phyloP scores from a whole-genome alignment of 306 rosid species.

The Dryas alaskensis region DNA sequence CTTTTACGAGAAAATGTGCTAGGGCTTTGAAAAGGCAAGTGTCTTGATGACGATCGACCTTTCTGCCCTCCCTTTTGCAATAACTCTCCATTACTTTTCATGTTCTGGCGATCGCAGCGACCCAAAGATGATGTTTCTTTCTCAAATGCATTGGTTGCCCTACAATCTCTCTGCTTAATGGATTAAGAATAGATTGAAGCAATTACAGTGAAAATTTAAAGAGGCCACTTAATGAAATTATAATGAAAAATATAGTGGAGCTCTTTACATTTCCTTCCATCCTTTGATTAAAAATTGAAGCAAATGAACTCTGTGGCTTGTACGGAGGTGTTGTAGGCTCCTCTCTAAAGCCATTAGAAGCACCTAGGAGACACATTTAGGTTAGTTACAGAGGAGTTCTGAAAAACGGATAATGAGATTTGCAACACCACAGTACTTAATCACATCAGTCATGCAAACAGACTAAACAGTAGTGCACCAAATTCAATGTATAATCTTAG shows the following conservation, averaged over 20 bases:
- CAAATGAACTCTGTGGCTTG: conserved; percentile 38
- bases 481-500: not conserved
- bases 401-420: conserved; percentile 8
- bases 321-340: conserved; percentile 36
- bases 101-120: conserved; percentile 33
- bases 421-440: not conserved
- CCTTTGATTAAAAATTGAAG: conserved; percentile 42
- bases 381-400: conserved; percentile 17
- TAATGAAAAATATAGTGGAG: conserved; percentile 20
- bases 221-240: conserved; percentile 21
- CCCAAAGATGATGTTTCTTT: conserved; percentile 49
- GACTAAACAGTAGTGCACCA: not conserved
- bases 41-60: conserved; percentile 43
- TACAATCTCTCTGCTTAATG: conserved; percentile 47
- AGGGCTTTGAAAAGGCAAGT: conserved; percentile 27
- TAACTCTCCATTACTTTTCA: conserved; percentile 29
- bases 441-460: conserved; percentile 17
- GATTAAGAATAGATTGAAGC: conserved; percentile 26
- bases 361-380: conserved; percentile 45
- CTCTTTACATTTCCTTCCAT: conserved; percentile 56
- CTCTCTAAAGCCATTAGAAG: conserved; percentile 34
- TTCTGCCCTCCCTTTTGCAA: conserved; percentile 35
- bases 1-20: conserved; percentile 25
- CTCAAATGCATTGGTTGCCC: conserved; percentile 32
- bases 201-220: conserved; percentile 21